Percentiles rank a stretch among this genome's conserved stretches.
Evolutionary conservation across 345 rosid genomes (phyloP).

Genomic region (Eucalyptus rudis): DNA sequence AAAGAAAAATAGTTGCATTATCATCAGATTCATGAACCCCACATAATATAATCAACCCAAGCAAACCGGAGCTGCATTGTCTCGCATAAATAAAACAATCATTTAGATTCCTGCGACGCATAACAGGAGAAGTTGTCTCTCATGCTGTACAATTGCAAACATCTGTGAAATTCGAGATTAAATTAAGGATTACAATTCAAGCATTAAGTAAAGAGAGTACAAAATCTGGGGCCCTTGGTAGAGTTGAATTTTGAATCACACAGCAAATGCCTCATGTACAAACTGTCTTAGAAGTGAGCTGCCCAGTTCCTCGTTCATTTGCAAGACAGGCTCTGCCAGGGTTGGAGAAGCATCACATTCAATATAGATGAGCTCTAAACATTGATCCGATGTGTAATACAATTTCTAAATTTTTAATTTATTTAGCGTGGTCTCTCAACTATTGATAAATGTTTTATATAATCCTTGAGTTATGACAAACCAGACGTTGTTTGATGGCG

Average conservation of each 20-base stretch:
- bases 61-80: neutral
- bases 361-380: neutral
- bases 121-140: neutral
- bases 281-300: neutral
- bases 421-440: fast-evolving
- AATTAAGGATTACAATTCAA: neutral
- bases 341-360: neutral
- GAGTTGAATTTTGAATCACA: neutral
- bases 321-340: neutral
- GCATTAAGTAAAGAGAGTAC: neutral
- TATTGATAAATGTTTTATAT: neutral
- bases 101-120: neutral
- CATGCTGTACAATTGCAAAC: neutral
- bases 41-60: neutral
- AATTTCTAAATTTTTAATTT: too few relatives aligned
- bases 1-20: neutral
- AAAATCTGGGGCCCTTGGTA: neutral
- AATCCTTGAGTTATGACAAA: neutral
- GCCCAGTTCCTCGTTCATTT: neutral
- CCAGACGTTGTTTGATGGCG: fast-evolving
- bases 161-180: neutral
- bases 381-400: fast-evolving
- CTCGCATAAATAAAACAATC: neutral
- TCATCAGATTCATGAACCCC: neutral
- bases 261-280: neutral